phyloP scores from a whole-genome alignment of 225 moss, liverwort and hornwort species.

The Thuidium tamariscinum region DNA sequence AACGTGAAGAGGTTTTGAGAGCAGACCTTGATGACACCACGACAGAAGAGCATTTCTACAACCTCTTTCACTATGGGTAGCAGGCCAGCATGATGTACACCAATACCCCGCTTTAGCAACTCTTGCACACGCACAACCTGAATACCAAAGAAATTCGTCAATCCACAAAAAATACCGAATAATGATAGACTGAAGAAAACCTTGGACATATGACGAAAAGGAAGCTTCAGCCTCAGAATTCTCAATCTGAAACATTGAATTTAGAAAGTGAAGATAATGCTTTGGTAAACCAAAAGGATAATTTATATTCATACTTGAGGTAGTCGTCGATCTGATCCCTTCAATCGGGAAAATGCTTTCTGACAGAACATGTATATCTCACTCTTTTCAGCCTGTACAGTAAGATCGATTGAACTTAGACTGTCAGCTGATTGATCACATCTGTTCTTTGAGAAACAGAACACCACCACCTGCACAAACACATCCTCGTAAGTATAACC shows the following conservation, averaged over 20 bases:
- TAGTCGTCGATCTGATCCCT: constrained; percentile 87
- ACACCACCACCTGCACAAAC: constrained; percentile 77
- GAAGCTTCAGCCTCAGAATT: background rate
- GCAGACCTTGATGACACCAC: constrained; percentile 90
- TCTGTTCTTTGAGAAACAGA: constrained; percentile 96
- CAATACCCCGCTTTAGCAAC: constrained; percentile 83
- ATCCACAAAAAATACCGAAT: background rate
- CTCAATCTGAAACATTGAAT: background rate
- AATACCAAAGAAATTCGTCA: constrained; percentile 4
- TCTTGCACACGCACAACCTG: constrained; percentile 87
- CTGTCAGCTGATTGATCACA: constrained; percentile 97
- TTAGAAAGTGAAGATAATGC: background rate
- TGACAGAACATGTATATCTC: constrained; percentile 87
- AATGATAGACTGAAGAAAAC: background rate
- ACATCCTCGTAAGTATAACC: background rate
- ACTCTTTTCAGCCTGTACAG: constrained; percentile 88
- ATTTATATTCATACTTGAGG: constrained; percentile 54
- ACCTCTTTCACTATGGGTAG: constrained; percentile 99
- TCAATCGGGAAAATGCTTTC: constrained; percentile 85
- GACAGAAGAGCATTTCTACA: constrained; percentile 99
- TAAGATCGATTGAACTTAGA: constrained; percentile 88
- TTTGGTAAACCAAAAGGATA: background rate
- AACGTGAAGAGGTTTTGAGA: background rate
- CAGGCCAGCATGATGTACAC: constrained; percentile 98
- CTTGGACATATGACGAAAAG: background rate